phyloP scores from a whole-genome alignment of 2,329 filamentous ascomycete species.

The Tolypocladium capitatum region DNA sequence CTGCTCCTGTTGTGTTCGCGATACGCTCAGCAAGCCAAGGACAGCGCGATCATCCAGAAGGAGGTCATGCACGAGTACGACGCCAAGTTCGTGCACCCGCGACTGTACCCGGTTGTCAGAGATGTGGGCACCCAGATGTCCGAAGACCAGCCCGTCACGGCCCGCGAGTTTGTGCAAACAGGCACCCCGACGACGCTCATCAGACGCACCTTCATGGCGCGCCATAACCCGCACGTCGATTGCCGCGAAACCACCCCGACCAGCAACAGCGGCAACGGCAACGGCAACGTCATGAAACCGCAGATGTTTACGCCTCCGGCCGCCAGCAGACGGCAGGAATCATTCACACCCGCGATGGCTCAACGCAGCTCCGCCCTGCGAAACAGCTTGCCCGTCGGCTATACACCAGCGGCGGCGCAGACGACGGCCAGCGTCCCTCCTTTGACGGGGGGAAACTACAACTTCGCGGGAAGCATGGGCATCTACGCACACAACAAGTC shows the following conservation, averaged over 20 bases:
- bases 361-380: slow-evolving; percentile 17
- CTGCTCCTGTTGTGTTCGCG: slow-evolving; percentile 58
- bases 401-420: slow-evolving; percentile 14
- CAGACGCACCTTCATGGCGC: slow-evolving; percentile 64
- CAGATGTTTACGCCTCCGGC: slow-evolving; percentile 30
- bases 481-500: slow-evolving; percentile 70
- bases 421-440: slow-evolving; percentile 8
- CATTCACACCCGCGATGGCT: slow-evolving; percentile 16
- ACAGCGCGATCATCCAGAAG: slow-evolving; percentile 71
- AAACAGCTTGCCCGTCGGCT: slow-evolving; percentile 21
- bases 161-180: slow-evolving; percentile 29
- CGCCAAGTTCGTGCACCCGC: slow-evolving; percentile 85
- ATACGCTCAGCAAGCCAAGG: slow-evolving; percentile 76
- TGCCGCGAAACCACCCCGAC: slow-evolving; percentile 36
- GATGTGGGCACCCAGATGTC: slow-evolving; percentile 72
- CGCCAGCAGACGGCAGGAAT: slow-evolving; percentile 19
- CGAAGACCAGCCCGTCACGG: slow-evolving; percentile 26
- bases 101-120: slow-evolving; percentile 65
- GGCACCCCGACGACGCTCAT: slow-evolving; percentile 49
- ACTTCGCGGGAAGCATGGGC: slow-evolving; percentile 62
- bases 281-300: slow-evolving; percentile 23
- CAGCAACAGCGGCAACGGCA: slow-evolving; percentile 16
- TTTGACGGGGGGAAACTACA: slow-evolving; percentile 12
- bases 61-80: slow-evolving; percentile 95
- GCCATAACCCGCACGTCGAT: slow-evolving; percentile 70